Conservation (phyloP, 768 basidiomycete species). For the Trametes punicea region DNA sequence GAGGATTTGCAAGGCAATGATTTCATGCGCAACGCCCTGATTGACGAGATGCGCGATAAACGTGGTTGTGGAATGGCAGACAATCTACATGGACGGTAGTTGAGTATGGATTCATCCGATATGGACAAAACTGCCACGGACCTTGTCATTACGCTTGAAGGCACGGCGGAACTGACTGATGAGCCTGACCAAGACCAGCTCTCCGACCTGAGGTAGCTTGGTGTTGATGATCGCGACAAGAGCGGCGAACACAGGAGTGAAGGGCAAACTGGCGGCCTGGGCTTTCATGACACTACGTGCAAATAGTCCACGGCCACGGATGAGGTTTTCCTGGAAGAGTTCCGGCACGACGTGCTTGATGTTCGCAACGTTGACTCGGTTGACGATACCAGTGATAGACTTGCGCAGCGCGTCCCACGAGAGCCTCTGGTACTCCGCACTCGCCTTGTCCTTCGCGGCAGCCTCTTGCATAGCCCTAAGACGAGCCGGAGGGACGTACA, state of each 20-base stretch:
- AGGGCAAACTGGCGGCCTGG: slow-evolving; percentile 93
- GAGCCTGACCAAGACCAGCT: slow-evolving; percentile 82
- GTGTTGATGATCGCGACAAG: slow-evolving; percentile 95
- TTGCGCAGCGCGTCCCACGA: slow-evolving; percentile 98
- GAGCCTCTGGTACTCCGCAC: slow-evolving; percentile 88
- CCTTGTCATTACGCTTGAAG: slow-evolving; percentile 98
- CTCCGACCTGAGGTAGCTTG: slow-evolving; percentile 94
- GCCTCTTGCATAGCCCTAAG: slow-evolving; percentile 87
- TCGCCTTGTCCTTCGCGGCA: slow-evolving; percentile 76
- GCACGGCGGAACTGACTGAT: slow-evolving; percentile 93
- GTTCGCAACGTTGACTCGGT: slow-evolving; percentile 95
- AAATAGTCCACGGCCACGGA: slow-evolving; percentile 91
- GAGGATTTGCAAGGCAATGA: slow-evolving; percentile 92
- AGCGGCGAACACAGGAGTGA: slow-evolving; percentile 95
- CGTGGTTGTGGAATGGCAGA: slow-evolving; percentile 72
- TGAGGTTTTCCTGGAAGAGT: slow-evolving; percentile 89
- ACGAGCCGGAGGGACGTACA: slow-evolving; percentile 95
- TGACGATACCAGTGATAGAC: slow-evolving; percentile 98
- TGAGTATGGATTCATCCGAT: slow-evolving; percentile 2
- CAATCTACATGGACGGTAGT: slow-evolving; percentile 49
- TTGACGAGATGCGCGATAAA: slow-evolving; percentile 84
- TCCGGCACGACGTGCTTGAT: slow-evolving; percentile 94
- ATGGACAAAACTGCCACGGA: slow-evolving; percentile 32
- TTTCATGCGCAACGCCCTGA: slow-evolving; percentile 89
- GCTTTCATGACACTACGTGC: slow-evolving; percentile 97